Conservation (phyloP, 768 basidiomycete species). For the Suillus americanus region DNA sequence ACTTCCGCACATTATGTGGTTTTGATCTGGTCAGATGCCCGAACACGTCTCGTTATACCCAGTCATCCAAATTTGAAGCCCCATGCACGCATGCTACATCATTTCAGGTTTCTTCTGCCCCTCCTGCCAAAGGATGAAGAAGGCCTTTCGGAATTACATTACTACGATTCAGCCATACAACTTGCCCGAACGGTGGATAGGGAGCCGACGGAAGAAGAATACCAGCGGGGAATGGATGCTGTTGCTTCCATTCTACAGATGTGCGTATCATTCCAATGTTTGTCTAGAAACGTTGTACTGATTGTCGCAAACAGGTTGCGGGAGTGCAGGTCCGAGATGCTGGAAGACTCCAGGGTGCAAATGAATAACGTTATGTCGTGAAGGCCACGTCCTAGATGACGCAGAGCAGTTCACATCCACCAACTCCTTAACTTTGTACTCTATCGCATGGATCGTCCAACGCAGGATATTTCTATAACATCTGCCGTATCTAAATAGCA, state of each 20-base stretch:
- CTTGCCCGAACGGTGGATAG: conserved; percentile 58
- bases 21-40: conserved; percentile 45
- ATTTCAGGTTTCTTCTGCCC: conserved; percentile 75
- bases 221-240: conserved; percentile 58
- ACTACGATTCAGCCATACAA: conserved; percentile 77
- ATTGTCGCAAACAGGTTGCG: conserved; percentile 43
- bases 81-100: conserved; percentile 74
- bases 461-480: not conserved
- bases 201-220: conserved; percentile 70
- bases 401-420: not conserved
- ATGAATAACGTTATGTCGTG: conserved; percentile 19
- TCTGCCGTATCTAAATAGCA: not conserved
- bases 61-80: conserved; percentile 68
- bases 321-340: conserved; percentile 66
- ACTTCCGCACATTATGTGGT: not conserved
- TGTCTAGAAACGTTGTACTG: not conserved
- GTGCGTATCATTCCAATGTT: conserved; percentile 37
- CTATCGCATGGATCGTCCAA: not conserved
- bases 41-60: conserved; percentile 73
- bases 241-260: conserved; percentile 59
- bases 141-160: conserved; percentile 67
- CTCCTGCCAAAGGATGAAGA: conserved; percentile 59
- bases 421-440: not conserved
- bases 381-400: not conserved
- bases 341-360: conserved; percentile 53